Conservation (phyloP, 1,284 basidiomycete genomes). For the Sanghuangporus weigelae region DNA sequence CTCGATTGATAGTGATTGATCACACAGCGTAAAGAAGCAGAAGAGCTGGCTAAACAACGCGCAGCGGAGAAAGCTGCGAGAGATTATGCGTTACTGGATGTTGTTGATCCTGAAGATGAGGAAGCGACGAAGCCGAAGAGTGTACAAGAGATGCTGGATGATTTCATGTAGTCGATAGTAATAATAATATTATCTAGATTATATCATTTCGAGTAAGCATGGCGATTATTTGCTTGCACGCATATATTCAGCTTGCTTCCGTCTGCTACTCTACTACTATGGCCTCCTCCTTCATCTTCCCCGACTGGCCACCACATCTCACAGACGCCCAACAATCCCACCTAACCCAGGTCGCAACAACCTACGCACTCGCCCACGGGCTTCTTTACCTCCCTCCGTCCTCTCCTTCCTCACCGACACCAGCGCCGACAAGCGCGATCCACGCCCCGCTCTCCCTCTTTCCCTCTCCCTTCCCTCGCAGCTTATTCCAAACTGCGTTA, state of each 20-base stretch:
- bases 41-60: conserved; percentile 57
- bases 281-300: neutral
- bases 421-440: conserved; percentile 68
- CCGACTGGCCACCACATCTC: conserved; percentile 13
- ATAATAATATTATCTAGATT: neutral
- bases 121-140: conserved; percentile 34
- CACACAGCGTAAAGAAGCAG: conserved; percentile 65
- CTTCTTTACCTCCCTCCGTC: conserved; percentile 69
- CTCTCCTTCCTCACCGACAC: conserved; percentile 42
- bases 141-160: conserved; percentile 19
- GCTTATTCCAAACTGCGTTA: conserved; percentile 64
- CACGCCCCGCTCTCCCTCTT: conserved; percentile 88
- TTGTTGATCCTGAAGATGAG: conserved; percentile 47
- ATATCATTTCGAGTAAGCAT: neutral
- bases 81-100: conserved; percentile 65
- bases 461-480: conserved; percentile 82
- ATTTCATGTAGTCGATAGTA: conserved; percentile 19
- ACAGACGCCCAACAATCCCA: conserved; percentile 2
- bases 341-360: conserved; percentile 66
- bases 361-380: conserved; percentile 83
- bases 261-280: neutral
- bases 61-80: conserved; percentile 74
- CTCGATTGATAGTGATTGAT: neutral
- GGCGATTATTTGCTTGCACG: neutral
- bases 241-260: neutral